Evolutionary conservation across 176 grass and related monocot species (phyloP), one percentile per base, ranked within the genome.

Genomic region (Tillandsia fasciculata): DNA sequence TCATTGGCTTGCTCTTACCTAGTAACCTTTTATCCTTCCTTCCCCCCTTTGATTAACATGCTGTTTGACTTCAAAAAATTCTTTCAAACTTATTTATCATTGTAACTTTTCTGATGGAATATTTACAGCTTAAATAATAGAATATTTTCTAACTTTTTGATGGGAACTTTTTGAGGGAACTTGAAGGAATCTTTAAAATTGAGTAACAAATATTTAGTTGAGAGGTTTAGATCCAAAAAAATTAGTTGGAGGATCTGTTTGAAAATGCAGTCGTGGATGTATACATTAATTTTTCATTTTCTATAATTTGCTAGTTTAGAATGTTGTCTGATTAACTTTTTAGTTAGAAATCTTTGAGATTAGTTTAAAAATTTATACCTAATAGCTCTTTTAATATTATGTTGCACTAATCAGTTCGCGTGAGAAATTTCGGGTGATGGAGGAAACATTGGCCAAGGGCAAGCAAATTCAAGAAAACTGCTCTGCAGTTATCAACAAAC

Each of bases 391-490:
- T 77, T 52, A 24, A 10, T 59, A 11, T 81, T 76, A n/a, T 76
- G 2, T 68, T 78, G 50, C 72, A 3, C 64, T 72, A 48, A 50
- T 29, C 54, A 99, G 94, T 76, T 82, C 88, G 53, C 63, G 77
- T 72, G 65, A 47, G 61, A 99, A 79, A 93, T 80, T 93, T 69
- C 92, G 65, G 82, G 82, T 68, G 54, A 90, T 99, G 89, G 87
- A 99, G 72, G 70, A 83, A 75, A 86, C 80, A 27, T 77, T 99
- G 61, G 69, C 49, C 47, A 92, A 83, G 82, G 75, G 72, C 15
- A 80, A 79, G 65, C 64, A 70, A 67, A 87, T 90, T 81, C 79
- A 90, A 83, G 86, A 89, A 47, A 78, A 72, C 65, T 99, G 94
- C 61, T 79, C 84, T 20, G 77, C 76, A 54, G 54, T 76, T 49